Evolutionary conservation across 805 yeast genomes (phyloP).

Genomic region (Cephaloascus albidus): DNA sequence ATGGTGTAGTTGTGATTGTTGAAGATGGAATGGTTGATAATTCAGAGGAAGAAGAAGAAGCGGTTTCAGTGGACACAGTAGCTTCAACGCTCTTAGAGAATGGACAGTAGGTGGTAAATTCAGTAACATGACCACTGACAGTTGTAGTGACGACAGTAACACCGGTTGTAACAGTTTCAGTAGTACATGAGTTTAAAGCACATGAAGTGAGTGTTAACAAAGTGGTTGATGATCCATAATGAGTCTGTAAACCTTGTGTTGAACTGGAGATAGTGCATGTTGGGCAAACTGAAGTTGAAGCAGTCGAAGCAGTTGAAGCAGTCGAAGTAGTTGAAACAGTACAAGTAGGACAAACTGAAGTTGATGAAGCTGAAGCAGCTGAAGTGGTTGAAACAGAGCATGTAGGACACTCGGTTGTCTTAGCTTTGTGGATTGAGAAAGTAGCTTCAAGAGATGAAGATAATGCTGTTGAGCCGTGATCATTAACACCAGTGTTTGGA

Average conservation of each 20-base stretch:
- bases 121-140: slow-evolving; percentile 1
- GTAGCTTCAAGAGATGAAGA: neutral
- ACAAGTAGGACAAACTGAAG: neutral
- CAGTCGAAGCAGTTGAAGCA: neutral
- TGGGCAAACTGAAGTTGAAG: neutral
- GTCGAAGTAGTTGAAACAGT: neutral
- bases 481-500: neutral
- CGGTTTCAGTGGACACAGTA: slow-evolving; percentile 10
- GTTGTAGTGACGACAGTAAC: slow-evolving; percentile 8
- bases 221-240: slow-evolving; percentile 5
- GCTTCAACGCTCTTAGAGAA: slow-evolving; percentile 8
- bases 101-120: slow-evolving; percentile 13
- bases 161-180: slow-evolving; percentile 11
- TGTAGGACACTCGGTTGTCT: neutral
- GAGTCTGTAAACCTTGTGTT: neutral
- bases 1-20: neutral
- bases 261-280: too few relatives aligned
- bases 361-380: neutral
- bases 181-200: slow-evolving; percentile 8
- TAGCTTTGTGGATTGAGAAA: neutral
- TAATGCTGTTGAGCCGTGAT: neutral
- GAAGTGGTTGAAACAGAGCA: neutral
- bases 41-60: slow-evolving; percentile 3
- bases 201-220: slow-evolving; percentile 15
- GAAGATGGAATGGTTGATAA: neutral